Evolutionary conservation across 805 yeast genomes (phyloP).

Genomic region (Saturnispora quitensis): DNA sequence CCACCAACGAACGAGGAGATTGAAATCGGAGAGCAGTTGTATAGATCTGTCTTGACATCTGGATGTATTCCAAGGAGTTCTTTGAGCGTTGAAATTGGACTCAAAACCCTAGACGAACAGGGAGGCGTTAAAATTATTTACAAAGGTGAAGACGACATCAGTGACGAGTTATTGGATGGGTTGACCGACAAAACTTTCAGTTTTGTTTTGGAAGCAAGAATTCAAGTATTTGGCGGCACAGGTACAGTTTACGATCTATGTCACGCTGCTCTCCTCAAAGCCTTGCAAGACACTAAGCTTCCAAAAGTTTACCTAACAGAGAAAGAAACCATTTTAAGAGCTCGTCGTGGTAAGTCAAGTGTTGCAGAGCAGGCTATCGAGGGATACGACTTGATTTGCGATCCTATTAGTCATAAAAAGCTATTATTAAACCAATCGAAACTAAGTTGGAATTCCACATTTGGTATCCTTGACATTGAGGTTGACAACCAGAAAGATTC

Average conservation of each 20-base stretch:
- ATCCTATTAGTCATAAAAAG: constrained; percentile 30
- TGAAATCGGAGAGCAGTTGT: constrained; percentile 55
- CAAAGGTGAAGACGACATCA: constrained; percentile 30
- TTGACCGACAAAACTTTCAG: constrained; percentile 40
- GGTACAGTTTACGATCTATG: constrained; percentile 78
- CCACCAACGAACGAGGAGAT: constrained; percentile 85
- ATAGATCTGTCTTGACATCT: constrained; percentile 51
- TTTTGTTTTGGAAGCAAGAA: constrained; percentile 58
- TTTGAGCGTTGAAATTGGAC: constrained; percentile 44
- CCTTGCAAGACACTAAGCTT: constrained; percentile 48
- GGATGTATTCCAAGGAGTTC: constrained; percentile 42
- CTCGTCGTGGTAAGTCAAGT: constrained; percentile 17
- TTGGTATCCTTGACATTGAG: constrained; percentile 47
- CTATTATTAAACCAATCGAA: constrained; percentile 32
- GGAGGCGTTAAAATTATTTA: constrained; percentile 40
- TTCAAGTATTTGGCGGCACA: constrained; percentile 69
- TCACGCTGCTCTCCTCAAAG: constrained; percentile 58
- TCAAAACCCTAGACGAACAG: constrained; percentile 42
- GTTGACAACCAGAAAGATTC: constrained; percentile 26
- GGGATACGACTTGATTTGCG: constrained; percentile 50
- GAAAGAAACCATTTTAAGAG: constrained; percentile 27
- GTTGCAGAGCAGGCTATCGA: constrained; percentile 31
- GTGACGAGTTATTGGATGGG: constrained; percentile 16
- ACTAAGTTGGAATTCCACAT: constrained; percentile 41
- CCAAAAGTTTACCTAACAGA: constrained; percentile 68